Base-by-base conservation (phyloP, 2,329 filamentous ascomycete species). In the Fusarium sp. region DNA sequence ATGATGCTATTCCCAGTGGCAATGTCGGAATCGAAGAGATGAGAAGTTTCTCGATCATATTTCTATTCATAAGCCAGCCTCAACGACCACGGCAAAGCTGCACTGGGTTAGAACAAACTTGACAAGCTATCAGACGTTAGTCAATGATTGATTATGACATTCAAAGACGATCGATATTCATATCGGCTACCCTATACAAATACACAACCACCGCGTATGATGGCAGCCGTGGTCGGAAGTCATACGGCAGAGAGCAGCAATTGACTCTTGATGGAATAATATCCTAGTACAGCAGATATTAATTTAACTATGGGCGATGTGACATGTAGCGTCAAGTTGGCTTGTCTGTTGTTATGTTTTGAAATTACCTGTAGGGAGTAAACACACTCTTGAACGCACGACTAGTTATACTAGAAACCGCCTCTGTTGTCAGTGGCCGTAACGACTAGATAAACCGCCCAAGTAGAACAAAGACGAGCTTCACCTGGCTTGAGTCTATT, bases 1-100 rank as follows among this genome's bases (percentile, higher is more conserved):
- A 37, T 58, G 43, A 67, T 19, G 28, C 35, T 61, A 50, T 62
- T 47, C 24, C 41, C 17, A 43, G 30, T 50, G 22, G 33, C 15
- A 15, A 19, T 20, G n/a, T 26, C 22, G 20, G 19, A 13, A 17
- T 56, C 5, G 35, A 43, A 51, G 9, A 20, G n/a, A 4, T 6
- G 28, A 56, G 35, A 56, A 56, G 19, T n/a, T 41, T 15, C 35
- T 26, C 6, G 51, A 47, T 2, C 5, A 22, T 3, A 20, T 15
- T 17, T 17, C 5, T 24, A 35, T 9, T 44, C 4, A 8, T 37
- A 2, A 4, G 14, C 26, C 14, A 10, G 13, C 13, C 17, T n/a
- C 35, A 15, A 37, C 15, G 15, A n/a, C 7, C 17, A 19, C 17
- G 4, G 10, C 1, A 10, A n/a, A n/a, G 17, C 9, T 17, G 14